Conservation (phyloP, 2,329 filamentous ascomycete species). For the Xylogone sp. region DNA sequence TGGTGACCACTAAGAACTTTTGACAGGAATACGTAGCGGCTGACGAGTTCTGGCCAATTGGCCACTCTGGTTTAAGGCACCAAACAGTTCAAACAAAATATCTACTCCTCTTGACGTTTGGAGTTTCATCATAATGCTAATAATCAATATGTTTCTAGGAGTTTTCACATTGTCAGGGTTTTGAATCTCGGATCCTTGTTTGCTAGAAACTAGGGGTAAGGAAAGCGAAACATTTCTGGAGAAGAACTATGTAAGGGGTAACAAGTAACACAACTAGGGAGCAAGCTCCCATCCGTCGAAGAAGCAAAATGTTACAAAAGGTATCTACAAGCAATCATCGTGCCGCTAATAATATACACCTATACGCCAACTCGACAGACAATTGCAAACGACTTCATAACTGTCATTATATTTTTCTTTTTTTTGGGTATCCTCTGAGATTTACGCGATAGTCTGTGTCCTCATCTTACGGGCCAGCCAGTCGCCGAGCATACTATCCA, state of each 20-base stretch:
- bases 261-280: neutral
- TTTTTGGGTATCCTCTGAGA: neutral
- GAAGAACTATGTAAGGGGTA: neutral
- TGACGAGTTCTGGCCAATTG: neutral
- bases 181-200: neutral
- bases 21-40: neutral
- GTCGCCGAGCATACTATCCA: slow-evolving; percentile 82
- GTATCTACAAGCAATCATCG: neutral
- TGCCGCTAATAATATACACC: neutral
- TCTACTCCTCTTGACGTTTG: too few relatives aligned
- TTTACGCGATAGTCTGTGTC: slow-evolving; percentile 17
- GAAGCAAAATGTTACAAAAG: neutral
- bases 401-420: neutral
- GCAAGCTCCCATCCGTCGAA: neutral
- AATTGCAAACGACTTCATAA: neutral
- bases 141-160: too few relatives aligned
- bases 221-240: neutral
- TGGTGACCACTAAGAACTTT: neutral
- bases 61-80: neutral
- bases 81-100: neutral
- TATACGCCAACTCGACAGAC: neutral
- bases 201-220: neutral
- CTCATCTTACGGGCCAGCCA: slow-evolving; percentile 73
- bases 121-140: too few relatives aligned
- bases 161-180: neutral